phyloP scores from a whole-genome alignment of 1,139 yeast genomes.

The Saccharomyces hybrid region DNA sequence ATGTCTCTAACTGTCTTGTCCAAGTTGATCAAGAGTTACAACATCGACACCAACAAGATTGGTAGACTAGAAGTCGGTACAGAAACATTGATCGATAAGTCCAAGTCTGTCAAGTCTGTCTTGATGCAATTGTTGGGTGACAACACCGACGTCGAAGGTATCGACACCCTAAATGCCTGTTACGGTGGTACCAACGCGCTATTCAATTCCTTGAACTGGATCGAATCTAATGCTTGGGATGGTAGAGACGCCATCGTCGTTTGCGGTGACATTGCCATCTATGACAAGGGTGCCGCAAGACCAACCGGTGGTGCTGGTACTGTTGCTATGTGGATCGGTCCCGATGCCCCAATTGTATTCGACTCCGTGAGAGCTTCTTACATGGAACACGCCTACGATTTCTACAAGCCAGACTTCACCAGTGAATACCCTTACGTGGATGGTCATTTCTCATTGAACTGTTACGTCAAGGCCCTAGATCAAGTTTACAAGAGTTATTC shows the following conservation, averaged over 20 bases:
- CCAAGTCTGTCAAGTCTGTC: conserved; percentile 93
- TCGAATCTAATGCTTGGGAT: conserved; percentile 95
- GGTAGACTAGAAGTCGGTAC: conserved; percentile 99
- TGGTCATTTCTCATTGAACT: conserved; percentile 89
- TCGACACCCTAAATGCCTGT: conserved; percentile 95
- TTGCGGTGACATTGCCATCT: conserved; percentile 95
- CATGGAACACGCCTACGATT: conserved; percentile 96
- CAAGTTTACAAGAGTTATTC: conserved; percentile 77
- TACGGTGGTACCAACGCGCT: conserved; percentile 97
- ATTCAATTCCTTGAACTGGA: conserved; percentile 90
- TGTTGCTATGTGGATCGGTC: conserved; percentile 91
- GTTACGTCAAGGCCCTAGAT: conserved; percentile 93
- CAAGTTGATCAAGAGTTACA: conserved; percentile 68
- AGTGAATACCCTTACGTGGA: conserved; percentile 96
- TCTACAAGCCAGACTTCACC: conserved; percentile 95
- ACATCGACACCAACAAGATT: conserved; percentile 68
- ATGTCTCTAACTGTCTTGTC: conserved; percentile 77
- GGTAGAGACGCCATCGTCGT: conserved; percentile 97
- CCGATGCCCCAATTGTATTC: conserved; percentile 93
- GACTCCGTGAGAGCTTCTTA: conserved; percentile 82
- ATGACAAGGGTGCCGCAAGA: conserved; percentile 95
- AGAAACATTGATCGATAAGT: conserved; percentile 92
- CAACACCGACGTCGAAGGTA: conserved; percentile 88
- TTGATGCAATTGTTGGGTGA: conserved; percentile 90
- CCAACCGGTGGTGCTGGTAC: conserved; percentile 99